These are phyloP conservation scores for Echinosphaeria canescens DNA, from an alignment of 2,329 filamentous ascomycete species.

Conservation along the genomic window DNA sequence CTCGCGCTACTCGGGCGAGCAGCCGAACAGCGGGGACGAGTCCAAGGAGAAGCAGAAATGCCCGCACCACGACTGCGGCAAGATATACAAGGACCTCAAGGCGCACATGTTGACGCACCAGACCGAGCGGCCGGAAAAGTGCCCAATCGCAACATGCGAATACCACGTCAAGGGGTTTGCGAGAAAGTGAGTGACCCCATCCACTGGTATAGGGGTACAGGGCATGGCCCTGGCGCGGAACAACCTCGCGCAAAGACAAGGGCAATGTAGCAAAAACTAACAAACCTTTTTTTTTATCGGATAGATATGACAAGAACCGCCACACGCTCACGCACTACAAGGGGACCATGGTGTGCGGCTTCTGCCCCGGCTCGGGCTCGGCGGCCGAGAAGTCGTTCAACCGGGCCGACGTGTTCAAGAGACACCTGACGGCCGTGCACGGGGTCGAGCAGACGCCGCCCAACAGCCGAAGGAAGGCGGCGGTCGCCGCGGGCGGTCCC, in stretches of 20 bases:
- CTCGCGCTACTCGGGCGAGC: conserved; percentile 34
- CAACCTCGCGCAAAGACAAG: too few species aligned
- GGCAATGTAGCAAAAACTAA: too few species aligned
- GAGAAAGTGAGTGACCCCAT: conserved; percentile 32
- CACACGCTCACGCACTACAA: conserved; percentile 94
- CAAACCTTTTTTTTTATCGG: too few species aligned
- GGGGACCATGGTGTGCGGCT: conserved; percentile 91
- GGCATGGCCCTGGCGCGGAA: too few species aligned
- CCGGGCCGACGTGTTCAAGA: conserved; percentile 87
- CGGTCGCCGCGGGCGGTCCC: conserved; percentile 6
- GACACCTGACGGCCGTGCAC: conserved; percentile 77
- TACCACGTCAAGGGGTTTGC: conserved; percentile 88
- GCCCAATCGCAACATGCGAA: conserved; percentile 77
- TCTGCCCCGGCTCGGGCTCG: conserved; percentile 77
- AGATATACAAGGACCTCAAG: conserved; percentile 76
- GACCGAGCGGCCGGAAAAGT: conserved; percentile 80
- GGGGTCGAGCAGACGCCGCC: conserved; percentile 84
- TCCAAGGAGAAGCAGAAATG: conserved; percentile 51
- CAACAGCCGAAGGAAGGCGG: conserved; percentile 62
- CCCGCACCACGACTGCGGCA: conserved; percentile 66
- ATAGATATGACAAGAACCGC: conserved; percentile 71
- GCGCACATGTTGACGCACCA: conserved; percentile 92
- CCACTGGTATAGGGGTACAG: too few species aligned
- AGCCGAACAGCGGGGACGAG: conserved; percentile 40
- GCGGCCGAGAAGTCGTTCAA: conserved; percentile 91